phyloP scores from a whole-genome alignment of 805 yeast species.

The Millerago galiae region DNA sequence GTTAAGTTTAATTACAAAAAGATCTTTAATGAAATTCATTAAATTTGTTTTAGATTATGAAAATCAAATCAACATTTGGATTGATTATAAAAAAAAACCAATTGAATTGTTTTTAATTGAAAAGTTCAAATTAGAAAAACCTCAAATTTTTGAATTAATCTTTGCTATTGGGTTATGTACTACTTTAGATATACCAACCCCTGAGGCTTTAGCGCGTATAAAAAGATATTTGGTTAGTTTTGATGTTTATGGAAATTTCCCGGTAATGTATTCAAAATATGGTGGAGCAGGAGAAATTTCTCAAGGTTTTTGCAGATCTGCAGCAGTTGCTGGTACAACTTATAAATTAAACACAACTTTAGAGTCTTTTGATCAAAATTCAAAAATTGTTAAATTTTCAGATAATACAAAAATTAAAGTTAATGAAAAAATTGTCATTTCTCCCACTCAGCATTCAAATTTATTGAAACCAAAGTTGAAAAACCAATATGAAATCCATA shows the following conservation, averaged over 20 bases:
- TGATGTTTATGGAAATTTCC: conserved; percentile 92
- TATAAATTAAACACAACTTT: conserved; percentile 74
- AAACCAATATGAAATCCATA: conserved; percentile 52
- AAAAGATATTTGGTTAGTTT: conserved; percentile 78
- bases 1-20: conserved; percentile 65
- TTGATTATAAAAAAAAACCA: conserved; percentile 47
- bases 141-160: conserved; percentile 78
- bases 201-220: conserved; percentile 73
- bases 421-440: conserved; percentile 69
- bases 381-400: conserved; percentile 61
- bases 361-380: conserved; percentile 54
- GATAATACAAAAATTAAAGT: conserved; percentile 75
- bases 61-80: conserved; percentile 48
- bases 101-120: conserved; percentile 53
- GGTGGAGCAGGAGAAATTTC: conserved; percentile 96
- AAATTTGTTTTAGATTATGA: conserved; percentile 79
- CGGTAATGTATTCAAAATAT: conserved; percentile 83
- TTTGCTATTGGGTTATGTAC: conserved; percentile 80
- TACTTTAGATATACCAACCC: conserved; percentile 52
- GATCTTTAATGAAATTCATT: conserved; percentile 84
- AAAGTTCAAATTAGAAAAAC: conserved; percentile 61
- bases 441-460: conserved; percentile 61
- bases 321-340: conserved; percentile 96
- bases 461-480: conserved; percentile 35
- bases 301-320: conserved; percentile 95